Percentiles rank a stretch among this genome's conserved stretches.
Conservation (phyloP, 2,329 filamentous ascomycete species). For the Penicillium decumbens region DNA sequence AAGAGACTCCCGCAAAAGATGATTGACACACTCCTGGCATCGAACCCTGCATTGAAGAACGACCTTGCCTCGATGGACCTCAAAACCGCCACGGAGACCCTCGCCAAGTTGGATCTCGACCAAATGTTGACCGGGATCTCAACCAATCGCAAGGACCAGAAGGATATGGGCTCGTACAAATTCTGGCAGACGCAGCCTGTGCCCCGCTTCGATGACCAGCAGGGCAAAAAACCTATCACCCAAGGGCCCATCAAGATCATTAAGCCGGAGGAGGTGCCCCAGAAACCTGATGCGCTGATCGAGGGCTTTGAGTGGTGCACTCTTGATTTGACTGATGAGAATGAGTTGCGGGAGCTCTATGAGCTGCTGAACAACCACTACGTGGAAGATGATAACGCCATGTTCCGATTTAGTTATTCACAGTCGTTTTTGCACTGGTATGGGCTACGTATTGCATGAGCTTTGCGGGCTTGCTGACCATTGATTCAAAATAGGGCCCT, state of each 20-base stretch:
- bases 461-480: background rate
- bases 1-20: constrained; percentile 34
- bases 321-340: constrained; percentile 74
- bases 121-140: constrained; percentile 54
- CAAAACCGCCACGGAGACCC: constrained; percentile 51
- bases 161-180: constrained; percentile 96
- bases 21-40: constrained; percentile 41
- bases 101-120: constrained; percentile 47
- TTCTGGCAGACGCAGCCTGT: constrained; percentile 99
- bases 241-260: constrained; percentile 84
- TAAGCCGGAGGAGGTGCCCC: constrained; percentile 71
- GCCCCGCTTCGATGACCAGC: constrained; percentile 65
- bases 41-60: constrained; percentile 61
- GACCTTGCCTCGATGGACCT: constrained; percentile 69
- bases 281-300: constrained; percentile 68
- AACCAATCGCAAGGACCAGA: constrained; percentile 77
- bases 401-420: constrained; percentile 97
- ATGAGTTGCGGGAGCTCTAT: constrained; percentile 81
- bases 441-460: background rate
- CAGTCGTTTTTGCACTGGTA: constrained; percentile 83
- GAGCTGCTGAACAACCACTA: constrained; percentile 90
- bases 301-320: constrained; percentile 92
- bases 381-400: constrained; percentile 93
- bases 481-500: constrained; percentile 61
- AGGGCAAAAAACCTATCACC: constrained; percentile 46